Evolutionary conservation across 73 alveolate genomes (phyloP).

Genomic region (Paramecium octaurelia): DNA sequence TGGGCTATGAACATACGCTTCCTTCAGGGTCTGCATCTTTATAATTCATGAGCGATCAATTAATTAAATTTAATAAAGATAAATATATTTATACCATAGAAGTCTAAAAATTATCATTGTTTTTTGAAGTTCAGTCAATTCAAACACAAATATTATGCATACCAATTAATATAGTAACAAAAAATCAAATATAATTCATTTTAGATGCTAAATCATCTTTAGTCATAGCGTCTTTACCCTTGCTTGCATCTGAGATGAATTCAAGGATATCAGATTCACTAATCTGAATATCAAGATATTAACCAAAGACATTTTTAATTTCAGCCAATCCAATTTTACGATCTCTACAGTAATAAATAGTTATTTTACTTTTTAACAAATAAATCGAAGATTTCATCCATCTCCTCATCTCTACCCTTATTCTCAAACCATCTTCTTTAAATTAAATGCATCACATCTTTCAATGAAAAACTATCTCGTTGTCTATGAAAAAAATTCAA

Average conservation of each 20-base stretch:
- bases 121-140: background rate
- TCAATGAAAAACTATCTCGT: slow-evolving; percentile 6
- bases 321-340: slow-evolving; percentile 36
- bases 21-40: background rate
- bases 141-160: background rate
- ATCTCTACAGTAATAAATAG: slow-evolving; percentile 11
- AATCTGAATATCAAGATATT: slow-evolving; percentile 48
- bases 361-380: slow-evolving; percentile 45
- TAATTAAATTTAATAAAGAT: background rate
- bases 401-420: slow-evolving; percentile 59
- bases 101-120: background rate
- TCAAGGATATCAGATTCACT: slow-evolving; percentile 59
- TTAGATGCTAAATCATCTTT: slow-evolving; percentile 45
- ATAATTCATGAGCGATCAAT: background rate
- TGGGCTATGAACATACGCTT: background rate
- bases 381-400: slow-evolving; percentile 46
- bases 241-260: slow-evolving; percentile 50
- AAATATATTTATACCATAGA: background rate
- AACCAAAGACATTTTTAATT: slow-evolving; percentile 35
- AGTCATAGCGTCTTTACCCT: slow-evolving; percentile 30
- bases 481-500: background rate
- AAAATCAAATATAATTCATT: background rate
- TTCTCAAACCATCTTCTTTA: slow-evolving; percentile 45
- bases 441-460: slow-evolving; percentile 9
- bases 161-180: background rate